Evolutionary conservation across 768 basidiomycete genomes (phyloP), one percentile per base, ranked within the genome.

Genomic region (Leccinum rimulosum): DNA sequence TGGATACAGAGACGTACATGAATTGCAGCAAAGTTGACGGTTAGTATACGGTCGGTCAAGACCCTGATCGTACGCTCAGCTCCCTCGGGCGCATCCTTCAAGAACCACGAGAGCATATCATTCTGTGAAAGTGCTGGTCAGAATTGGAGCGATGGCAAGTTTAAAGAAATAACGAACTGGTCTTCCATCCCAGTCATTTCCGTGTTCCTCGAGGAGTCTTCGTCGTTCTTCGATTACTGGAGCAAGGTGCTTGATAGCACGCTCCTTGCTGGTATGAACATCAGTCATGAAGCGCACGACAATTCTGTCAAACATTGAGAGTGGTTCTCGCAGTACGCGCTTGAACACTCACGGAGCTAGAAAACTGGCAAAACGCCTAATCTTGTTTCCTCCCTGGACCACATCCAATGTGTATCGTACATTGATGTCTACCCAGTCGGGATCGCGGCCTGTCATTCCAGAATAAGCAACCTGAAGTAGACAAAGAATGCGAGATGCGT

Each of bases 1-100:
- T 6, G 8, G 2, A 30, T 3, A 12, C 6, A 8, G 10, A 38
- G 35, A 55, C 65, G 17, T 30, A 72, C 72, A 50, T 65, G 67
- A n/a, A 55, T 33, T 5, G 45, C 45, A 2, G 54, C 47, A 22
- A 55, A 55, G 10, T 55, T 55, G 19, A 49, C 15, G 9, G 9
- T n/a, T 6, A 55, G 10, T 3, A 55, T 15, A 35, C 54, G 52
- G 5, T 3, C 10, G 3, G 53, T 51, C 56, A 58, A 58, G 14
- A 4, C 4, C 15, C 25, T 10, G 3, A 40, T 6, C 1, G 43
- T 58, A 22, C 14, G 35, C 19, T 58, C 49, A 1, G 17, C 19
- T 6, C 49, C 53, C 8, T 58, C 19, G 25, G 48, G 25, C n/a
- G 50, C 31, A 22, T 35, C 50, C 31, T 33, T 28, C 17, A 49